phyloP scores from a whole-genome alignment of 805 yeast species.

The Peterozyma xylosa region DNA sequence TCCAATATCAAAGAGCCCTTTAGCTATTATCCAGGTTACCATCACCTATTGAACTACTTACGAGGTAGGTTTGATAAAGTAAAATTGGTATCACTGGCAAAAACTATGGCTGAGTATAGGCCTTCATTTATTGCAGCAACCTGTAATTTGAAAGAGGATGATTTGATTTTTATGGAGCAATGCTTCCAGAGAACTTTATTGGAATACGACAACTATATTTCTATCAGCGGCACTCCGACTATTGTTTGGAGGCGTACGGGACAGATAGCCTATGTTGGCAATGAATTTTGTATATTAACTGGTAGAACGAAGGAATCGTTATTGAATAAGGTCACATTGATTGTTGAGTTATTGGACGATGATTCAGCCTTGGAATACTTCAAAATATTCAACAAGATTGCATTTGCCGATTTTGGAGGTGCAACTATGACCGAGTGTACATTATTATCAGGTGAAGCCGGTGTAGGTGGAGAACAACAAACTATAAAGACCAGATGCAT shows the following conservation, averaged over 20 bases:
- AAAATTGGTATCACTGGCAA: conserved; percentile 74
- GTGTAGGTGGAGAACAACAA: conserved; percentile 33
- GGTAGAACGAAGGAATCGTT: conserved; percentile 81
- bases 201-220: conserved; percentile 81
- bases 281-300: conserved; percentile 82
- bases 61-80: conserved; percentile 60
- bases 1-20: conserved; percentile 69
- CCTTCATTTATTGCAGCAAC: conserved; percentile 93
- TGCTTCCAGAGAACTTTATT: conserved; percentile 88
- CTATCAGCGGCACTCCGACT: conserved; percentile 87
- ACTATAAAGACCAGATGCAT: conserved; percentile 69
- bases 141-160: conserved; percentile 81
- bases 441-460: conserved; percentile 48
- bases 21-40: conserved; percentile 87
- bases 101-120: conserved; percentile 82
- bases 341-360: conserved; percentile 83
- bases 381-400: conserved; percentile 73
- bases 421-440: conserved; percentile 86
- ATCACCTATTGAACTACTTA: conserved; percentile 67
- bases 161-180: conserved; percentile 91
- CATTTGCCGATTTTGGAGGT: conserved; percentile 87
- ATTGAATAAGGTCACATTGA: conserved; percentile 59
- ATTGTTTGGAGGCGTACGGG: conserved; percentile 95
- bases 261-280: conserved; percentile 91
- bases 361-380: conserved; percentile 82